phyloP scores from a whole-genome alignment of 176 grass and related monocot genomes.

The Aegilops longissima region DNA sequence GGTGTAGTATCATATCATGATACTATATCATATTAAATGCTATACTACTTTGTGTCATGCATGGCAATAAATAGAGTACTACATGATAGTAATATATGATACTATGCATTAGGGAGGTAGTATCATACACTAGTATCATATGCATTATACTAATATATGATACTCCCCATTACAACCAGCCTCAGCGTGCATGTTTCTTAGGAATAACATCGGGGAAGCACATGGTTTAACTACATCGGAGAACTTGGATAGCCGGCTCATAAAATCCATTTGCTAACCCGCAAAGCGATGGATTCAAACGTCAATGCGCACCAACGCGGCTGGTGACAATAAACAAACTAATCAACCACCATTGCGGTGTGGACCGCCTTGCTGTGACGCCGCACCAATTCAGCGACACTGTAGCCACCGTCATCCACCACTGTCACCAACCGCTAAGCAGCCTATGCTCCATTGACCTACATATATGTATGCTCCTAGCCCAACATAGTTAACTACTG shows the following conservation, averaged over 20 bases:
- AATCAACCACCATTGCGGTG: slow-evolving; percentile 12
- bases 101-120: no score
- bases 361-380: slow-evolving; percentile 18
- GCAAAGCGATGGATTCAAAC: slow-evolving; percentile 40
- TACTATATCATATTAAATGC: no score
- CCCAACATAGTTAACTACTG: not conserved
- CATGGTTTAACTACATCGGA: not conserved
- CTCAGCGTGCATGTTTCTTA: not conserved
- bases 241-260: not conserved
- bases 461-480: not conserved
- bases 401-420: slow-evolving; percentile 41
- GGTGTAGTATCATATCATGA: no score
- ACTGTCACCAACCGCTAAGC: slow-evolving; percentile 31
- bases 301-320: slow-evolving; percentile 40
- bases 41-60: no score
- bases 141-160: no score
- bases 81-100: no score
- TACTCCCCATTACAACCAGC: no score
- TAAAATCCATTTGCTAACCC: not conserved
- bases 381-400: slow-evolving; percentile 4
- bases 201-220: slow-evolving; percentile 13
- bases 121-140: no score
- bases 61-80: no score
- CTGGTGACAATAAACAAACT: slow-evolving; percentile 15
- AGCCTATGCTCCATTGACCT: slow-evolving; percentile 26